Evolutionary conservation across 73 alveolate species (phyloP).

Genomic region (Paramecium caudatum): DNA sequence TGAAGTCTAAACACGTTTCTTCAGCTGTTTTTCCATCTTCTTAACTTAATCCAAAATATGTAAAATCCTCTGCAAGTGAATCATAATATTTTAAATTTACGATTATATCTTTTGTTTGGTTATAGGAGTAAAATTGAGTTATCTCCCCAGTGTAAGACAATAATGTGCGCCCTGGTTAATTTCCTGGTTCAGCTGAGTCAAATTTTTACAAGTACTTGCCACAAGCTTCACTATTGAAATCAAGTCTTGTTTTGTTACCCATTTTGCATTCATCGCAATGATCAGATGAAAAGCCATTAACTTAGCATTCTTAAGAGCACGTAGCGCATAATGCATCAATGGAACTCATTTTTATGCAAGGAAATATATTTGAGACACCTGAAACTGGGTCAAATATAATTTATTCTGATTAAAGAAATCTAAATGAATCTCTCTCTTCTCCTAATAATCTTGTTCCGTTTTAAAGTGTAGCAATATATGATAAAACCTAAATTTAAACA

Average conservation of each 20-base stretch:
- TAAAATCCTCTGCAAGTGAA: too few species aligned
- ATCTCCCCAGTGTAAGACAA: too few species aligned
- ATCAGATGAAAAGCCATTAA: background rate
- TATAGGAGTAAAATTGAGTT: too few species aligned
- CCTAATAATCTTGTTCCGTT: background rate
- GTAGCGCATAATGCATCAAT: background rate
- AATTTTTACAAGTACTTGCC: too few species aligned
- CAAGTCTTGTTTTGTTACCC: too few species aligned
- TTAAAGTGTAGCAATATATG: background rate
- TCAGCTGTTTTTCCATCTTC: slow-evolving; percentile 37
- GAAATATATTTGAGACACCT: background rate
- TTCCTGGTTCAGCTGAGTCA: too few species aligned
- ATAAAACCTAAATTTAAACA: background rate
- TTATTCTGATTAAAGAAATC: background rate
- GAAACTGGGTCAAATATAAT: background rate
- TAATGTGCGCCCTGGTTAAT: too few species aligned
- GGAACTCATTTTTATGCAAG: background rate
- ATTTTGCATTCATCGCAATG: background rate
- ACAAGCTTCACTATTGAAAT: too few species aligned
- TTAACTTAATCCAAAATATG: background rate
- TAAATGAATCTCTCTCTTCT: too few species aligned
- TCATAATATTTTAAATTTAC: too few species aligned
- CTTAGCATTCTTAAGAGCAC: background rate
- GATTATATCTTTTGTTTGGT: too few species aligned
- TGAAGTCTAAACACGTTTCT: background rate